Conservation (phyloP, 768 basidiomycete genomes). For the Leccinum variicolor region DNA sequence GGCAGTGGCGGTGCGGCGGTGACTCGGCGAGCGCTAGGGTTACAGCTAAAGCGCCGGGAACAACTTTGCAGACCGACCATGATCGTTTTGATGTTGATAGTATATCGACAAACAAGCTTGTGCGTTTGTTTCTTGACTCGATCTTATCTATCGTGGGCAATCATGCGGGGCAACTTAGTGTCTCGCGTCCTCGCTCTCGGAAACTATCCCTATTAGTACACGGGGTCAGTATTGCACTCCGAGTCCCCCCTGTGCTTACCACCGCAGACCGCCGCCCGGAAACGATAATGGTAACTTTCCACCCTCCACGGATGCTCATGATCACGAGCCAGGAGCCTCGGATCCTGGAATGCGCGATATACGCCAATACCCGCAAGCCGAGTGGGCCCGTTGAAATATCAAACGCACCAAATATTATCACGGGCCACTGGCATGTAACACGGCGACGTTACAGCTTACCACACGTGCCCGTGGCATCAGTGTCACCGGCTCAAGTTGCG, state of each 20-base stretch:
- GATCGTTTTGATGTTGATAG: too few relatives aligned
- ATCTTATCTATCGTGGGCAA: neutral
- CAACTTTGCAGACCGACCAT: too few relatives aligned
- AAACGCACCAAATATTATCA: neutral
- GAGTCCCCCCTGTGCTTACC: neutral
- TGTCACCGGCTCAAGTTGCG: neutral
- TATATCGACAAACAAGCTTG: too few relatives aligned
- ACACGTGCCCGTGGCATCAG: neutral
- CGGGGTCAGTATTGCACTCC: neutral
- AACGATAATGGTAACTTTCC: neutral
- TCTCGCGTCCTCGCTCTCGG: neutral
- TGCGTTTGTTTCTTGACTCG: too few relatives aligned
- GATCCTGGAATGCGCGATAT: neutral
- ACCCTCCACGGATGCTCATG: neutral
- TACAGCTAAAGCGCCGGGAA: too few relatives aligned
- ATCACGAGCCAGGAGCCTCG: neutral
- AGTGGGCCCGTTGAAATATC: neutral
- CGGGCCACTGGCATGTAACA: neutral
- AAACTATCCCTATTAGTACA: neutral
- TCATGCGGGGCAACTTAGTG: neutral
- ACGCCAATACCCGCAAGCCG: neutral
- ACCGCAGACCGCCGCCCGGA: neutral
- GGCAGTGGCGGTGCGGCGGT: too few relatives aligned
- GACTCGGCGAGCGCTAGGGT: too few relatives aligned
- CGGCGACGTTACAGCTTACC: neutral